Conservation (phyloP, 495 filamentous ascomycete genomes). For the Endocarpon pusillum region DNA sequence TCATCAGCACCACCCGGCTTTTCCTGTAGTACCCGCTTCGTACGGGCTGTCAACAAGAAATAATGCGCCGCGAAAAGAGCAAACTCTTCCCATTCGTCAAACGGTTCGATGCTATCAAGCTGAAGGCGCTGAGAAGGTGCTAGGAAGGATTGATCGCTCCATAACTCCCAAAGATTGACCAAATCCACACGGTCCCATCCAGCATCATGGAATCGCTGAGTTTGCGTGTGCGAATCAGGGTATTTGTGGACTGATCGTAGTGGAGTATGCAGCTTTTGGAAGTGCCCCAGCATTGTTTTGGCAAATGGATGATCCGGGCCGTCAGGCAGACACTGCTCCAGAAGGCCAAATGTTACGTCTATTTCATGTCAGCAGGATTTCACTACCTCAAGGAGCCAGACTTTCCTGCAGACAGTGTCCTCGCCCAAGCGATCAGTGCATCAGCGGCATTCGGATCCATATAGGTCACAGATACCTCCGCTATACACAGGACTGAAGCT, state of each 20-base stretch:
- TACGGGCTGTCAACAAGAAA: constrained; percentile 54
- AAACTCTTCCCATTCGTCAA: constrained; percentile 96
- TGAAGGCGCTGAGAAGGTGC: constrained; percentile 30
- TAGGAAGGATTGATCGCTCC: constrained; percentile 50
- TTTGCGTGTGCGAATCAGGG: constrained; percentile 44
- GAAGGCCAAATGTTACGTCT: constrained; percentile 55
- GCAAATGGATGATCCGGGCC: constrained; percentile 70
- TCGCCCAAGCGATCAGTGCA: constrained; percentile 52
- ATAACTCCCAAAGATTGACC: constrained; percentile 61
- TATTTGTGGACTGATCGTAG: constrained; percentile 56
- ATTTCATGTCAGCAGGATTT: not conserved
- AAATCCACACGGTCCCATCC: constrained; percentile 47
- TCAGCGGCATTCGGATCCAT: constrained; percentile 68
- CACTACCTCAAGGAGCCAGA: not conserved
- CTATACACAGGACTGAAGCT: constrained; percentile 56
- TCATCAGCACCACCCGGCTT: no score
- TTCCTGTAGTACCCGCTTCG: no score
- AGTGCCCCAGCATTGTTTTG: constrained; percentile 72
- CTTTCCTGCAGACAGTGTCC: constrained; percentile 42
- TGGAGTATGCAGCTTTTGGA: constrained; percentile 61
- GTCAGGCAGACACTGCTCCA: constrained; percentile 75
- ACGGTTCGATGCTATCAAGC: constrained; percentile 57
- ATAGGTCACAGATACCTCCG: constrained; percentile 82
- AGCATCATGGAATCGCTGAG: constrained; percentile 40
- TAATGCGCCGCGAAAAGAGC: constrained; percentile 75